Percentiles rank a stretch among this genome's conserved stretches.
phyloP scores from a whole-genome alignment of 768 basidiomycete species.

The Hysterangium stoloniferum region DNA sequence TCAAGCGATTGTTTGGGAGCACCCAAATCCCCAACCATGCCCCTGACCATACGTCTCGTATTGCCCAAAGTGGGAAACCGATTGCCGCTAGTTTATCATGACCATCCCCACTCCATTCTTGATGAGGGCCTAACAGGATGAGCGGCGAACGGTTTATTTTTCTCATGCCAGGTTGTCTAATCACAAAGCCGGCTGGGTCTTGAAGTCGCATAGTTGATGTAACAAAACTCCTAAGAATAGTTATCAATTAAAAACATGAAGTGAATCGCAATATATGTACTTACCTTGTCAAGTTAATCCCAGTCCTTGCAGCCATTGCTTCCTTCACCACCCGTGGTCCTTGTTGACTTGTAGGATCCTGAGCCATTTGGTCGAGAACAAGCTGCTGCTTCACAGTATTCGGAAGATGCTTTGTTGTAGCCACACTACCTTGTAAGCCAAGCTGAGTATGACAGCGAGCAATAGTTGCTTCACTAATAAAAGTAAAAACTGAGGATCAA shows the following conservation, averaged over 20 bases:
- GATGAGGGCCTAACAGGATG: constrained; percentile 21
- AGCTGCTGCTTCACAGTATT: too few species aligned
- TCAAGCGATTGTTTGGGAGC: constrained; percentile 25
- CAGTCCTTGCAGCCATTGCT: constrained; percentile 17
- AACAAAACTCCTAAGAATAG: neutral
- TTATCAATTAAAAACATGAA: neutral
- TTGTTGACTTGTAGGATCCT: constrained; percentile 23
- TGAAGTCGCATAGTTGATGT: constrained; percentile 5
- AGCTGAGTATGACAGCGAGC: too few species aligned
- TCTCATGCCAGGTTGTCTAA: constrained; percentile 21
- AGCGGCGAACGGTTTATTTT: constrained; percentile 17
- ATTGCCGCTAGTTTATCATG: constrained; percentile 27
- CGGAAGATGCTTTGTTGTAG: too few species aligned
- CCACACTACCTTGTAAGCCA: too few species aligned
- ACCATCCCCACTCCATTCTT: constrained; percentile 28
- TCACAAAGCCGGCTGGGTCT: constrained; percentile 20
- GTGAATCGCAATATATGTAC: neutral
- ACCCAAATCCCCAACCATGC: constrained; percentile 26
- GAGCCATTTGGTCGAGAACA: constrained; percentile 28
- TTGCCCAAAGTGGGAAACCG: constrained; percentile 27
- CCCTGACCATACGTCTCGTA: constrained; percentile 20
- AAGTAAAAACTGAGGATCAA: too few species aligned
- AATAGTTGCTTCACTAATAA: too few species aligned
- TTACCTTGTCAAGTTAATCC: neutral
- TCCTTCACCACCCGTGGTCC: constrained; percentile 26